phyloP scores from a whole-genome alignment of 345 rosid genomes.

The Lepidium africanum region DNA sequence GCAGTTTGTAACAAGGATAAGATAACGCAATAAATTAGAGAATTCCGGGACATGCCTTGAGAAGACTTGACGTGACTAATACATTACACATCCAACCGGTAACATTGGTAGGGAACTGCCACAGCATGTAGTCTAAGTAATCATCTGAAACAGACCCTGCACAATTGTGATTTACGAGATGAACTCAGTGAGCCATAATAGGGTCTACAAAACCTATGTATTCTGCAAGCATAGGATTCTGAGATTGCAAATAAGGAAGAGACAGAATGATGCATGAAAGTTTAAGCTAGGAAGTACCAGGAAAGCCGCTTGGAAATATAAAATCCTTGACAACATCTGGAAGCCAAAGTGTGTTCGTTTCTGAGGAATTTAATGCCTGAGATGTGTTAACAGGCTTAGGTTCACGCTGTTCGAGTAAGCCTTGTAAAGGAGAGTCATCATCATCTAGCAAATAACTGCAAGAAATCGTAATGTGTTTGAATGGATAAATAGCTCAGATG shows the following conservation, averaged over 20 bases:
- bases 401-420: constrained; percentile 32
- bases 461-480: neutral
- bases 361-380: constrained; percentile 27
- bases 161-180: neutral
- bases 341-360: constrained; percentile 42
- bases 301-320: constrained; percentile 78
- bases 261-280: neutral
- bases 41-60: constrained; percentile 52
- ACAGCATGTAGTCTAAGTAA: constrained; percentile 82
- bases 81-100: constrained; percentile 96
- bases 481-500: neutral
- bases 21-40: neutral
- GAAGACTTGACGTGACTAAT: constrained; percentile 89
- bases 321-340: constrained; percentile 59
- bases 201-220: neutral
- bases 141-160: constrained; percentile 94
- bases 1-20: neutral
- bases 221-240: neutral
- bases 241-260: neutral
- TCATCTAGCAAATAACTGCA: constrained; percentile 58
- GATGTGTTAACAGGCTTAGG: constrained; percentile 13
- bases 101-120: constrained; percentile 90
- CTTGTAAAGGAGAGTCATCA: constrained; percentile 40
- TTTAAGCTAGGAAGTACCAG: constrained; percentile 39
- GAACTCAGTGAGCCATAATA: neutral